Conservation (phyloP, 441 rosid genomes). For the Eugenia klotzschiana region DNA sequence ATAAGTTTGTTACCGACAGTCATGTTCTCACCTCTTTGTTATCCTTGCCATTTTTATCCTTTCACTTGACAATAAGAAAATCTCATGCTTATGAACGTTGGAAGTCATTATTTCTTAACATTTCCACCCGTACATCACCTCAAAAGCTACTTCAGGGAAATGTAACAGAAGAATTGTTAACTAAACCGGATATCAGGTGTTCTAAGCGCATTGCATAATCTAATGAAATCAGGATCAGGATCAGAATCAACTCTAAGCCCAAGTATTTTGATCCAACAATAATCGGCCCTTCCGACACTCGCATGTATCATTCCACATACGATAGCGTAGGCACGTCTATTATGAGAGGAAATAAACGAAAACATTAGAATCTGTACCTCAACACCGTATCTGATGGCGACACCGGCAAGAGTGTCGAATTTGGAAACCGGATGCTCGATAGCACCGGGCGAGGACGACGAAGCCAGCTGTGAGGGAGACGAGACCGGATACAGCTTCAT, state of each 20-base stretch:
- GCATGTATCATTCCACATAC: background rate
- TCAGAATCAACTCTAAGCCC: background rate
- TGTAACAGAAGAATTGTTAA: background rate
- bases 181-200: background rate
- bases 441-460: constrained; percentile 11
- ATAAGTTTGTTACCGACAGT: background rate
- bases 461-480: constrained; percentile 2
- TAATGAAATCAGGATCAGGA: background rate
- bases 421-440: constrained; percentile 30
- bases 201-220: background rate
- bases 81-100: background rate
- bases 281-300: background rate
- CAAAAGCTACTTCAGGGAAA: background rate
- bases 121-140: background rate
- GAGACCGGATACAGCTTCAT: background rate
- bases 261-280: background rate
- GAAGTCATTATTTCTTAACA: background rate
- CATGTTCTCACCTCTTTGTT: background rate
- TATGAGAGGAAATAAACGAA: background rate
- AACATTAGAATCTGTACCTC: constrained; percentile 15
- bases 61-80: background rate
- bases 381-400: constrained; percentile 42
- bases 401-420: constrained; percentile 38
- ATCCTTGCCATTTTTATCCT: background rate
- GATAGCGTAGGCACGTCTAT: background rate